phyloP scores from a whole-genome alignment of 257 asterid genomes.

The Coffea eugenioides region DNA sequence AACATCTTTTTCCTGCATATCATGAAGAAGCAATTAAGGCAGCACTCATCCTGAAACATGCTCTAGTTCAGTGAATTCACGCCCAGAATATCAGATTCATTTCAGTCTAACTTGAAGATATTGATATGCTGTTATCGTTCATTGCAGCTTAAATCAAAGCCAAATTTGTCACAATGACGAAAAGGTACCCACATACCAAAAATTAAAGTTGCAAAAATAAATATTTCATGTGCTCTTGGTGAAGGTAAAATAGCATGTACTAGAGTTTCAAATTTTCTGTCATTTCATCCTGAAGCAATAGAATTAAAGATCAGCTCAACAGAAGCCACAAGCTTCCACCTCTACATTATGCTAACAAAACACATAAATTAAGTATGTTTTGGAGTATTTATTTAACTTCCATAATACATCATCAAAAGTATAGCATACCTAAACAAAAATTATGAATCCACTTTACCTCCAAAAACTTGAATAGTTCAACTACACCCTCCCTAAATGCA shows the following conservation, averaged over 20 bases:
- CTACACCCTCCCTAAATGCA: conserved; percentile 80
- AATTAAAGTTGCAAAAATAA: background rate
- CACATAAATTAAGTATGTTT: background rate
- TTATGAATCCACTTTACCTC: conserved; percentile 49
- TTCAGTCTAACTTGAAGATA: background rate
- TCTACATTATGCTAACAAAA: background rate
- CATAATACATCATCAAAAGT: conserved; percentile 24
- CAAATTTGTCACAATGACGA: background rate
- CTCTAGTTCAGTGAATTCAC: background rate
- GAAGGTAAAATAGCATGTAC: background rate
- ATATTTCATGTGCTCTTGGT: background rate
- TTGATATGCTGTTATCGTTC: background rate
- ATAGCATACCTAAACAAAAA: background rate
- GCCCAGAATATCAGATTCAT: background rate
- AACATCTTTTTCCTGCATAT: conserved; percentile 65
- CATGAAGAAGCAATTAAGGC: conserved; percentile 11
- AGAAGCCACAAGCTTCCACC: background rate
- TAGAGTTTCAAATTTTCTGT: background rate
- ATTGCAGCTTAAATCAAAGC: background rate
- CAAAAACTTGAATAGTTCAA: conserved; percentile 79
- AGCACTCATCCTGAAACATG: background rate
- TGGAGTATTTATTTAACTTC: background rate
- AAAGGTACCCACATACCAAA: background rate
- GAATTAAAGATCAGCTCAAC: background rate
- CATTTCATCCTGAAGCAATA: background rate